Evolutionary conservation across 139 green algal genomes (phyloP), one percentile per base, ranked within the genome.

Genomic region (Monoraphidium neglectum): DNA sequence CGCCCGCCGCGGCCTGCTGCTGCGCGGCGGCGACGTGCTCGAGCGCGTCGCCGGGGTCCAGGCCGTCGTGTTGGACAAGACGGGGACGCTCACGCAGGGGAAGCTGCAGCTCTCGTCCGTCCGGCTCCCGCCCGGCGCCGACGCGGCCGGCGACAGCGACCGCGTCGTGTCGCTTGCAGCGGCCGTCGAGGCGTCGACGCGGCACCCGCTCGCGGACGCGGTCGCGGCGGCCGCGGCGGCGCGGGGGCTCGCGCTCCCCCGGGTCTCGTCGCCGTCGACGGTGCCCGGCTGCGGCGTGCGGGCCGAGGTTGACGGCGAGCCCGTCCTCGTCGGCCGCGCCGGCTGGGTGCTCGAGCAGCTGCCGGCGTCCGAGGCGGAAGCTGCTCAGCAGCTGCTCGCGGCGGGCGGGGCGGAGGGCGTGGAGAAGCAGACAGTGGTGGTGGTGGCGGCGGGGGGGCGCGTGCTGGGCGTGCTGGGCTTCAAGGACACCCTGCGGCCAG

Each of bases 21-120:
- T 98, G 59, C 77, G 94, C 0, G 90, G 90, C 18, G 96, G 95
- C 0, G 95, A 98, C 46, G 93, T 96, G 40, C 75, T 99, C 47
- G 94, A 99, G 87, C 79, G 81, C 10, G 65, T 95, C 46, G 86
- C 82, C 36, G 43, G 66, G 12, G 85, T 98, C 28, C 79, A 93
- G 72, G 91, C 85, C 1, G 78, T 97, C 12, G 70, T 80, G 10
- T 80, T 80, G 60, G 96, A 99, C 80, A 99, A 99, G 83, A 99
- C 96, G 4, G 96, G 96, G 51, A 99, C 96, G 0, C 79, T 99
- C 2, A 99, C 96, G 4, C 62, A 88, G 46, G 94, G 90, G 51
- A 4, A 63, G 33, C 60, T 85, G 37, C 46, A 40, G 63, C 51
- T 74, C 18, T 72, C 16, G 15, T 40, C 16, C 23, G 15, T 72